These are phyloP conservation scores for Cucurbitaria berberidis DNA, from an alignment of 2,329 filamentous ascomycete species.

Conservation along the genomic window DNA sequence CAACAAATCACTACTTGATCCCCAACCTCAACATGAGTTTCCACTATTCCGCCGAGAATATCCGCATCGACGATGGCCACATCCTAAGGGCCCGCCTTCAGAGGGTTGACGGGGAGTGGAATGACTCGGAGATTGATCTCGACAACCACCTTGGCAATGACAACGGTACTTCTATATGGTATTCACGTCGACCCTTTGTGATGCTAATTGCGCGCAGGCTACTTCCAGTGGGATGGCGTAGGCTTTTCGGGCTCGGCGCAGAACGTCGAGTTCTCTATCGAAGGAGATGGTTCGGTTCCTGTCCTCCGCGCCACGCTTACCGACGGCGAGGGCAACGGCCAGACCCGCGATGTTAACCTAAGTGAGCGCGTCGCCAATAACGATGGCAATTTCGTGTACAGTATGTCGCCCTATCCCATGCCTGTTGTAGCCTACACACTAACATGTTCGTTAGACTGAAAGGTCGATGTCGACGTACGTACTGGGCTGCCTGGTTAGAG, in stretches of 20 bases:
- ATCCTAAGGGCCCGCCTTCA: constrained; percentile 55
- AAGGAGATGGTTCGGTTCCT: constrained; percentile 59
- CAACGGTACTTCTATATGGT: constrained; percentile 48
- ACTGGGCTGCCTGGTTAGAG: too few species aligned
- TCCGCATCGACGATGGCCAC: constrained; percentile 59
- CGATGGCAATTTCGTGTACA: constrained; percentile 49
- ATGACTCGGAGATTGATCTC: constrained; percentile 57
- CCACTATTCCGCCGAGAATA: constrained; percentile 55
- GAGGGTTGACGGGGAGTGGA: constrained; percentile 52
- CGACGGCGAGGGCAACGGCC: constrained; percentile 52
- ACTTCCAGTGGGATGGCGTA: constrained; percentile 56
- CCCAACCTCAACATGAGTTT: constrained; percentile 48
- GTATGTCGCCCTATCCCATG: constrained; percentile 7
- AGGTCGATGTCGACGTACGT: too few species aligned
- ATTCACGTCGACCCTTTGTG: not conserved
- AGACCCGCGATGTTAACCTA: constrained; percentile 60
- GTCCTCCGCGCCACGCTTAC: constrained; percentile 60
- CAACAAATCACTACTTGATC: not conserved
- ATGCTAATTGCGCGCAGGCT: constrained; percentile 32
- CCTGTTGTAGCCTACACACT: not conserved
- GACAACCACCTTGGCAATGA: constrained; percentile 60
- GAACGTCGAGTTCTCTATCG: constrained; percentile 56
- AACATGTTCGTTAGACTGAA: not conserved
- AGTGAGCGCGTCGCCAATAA: constrained; percentile 62
- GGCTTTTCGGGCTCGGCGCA: constrained; percentile 57